phyloP scores from a whole-genome alignment of 108 stramenopile genomes.

The Conticribra guillardii region DNA sequence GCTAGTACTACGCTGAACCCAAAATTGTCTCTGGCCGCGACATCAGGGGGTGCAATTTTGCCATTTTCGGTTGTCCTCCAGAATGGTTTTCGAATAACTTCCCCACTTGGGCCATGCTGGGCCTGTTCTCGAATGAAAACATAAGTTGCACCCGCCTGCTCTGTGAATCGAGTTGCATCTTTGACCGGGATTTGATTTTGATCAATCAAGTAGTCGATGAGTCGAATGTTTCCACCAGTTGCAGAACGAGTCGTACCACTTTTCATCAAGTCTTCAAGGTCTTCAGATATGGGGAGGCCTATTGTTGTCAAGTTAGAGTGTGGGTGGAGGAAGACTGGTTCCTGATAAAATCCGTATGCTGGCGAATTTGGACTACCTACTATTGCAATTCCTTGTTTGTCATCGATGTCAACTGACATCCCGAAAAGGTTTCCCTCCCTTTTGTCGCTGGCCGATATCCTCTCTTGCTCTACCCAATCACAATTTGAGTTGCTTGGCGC shows the following conservation, averaged over 20 bases:
- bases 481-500: constrained; percentile 50
- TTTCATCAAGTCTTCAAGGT: constrained; percentile 30
- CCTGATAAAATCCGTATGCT: constrained; percentile 47
- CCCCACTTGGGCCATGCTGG: constrained; percentile 29
- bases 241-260: constrained; percentile 33
- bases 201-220: constrained; percentile 33
- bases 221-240: constrained; percentile 34
- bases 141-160: constrained; percentile 72
- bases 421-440: constrained; percentile 66
- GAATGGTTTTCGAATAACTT: constrained; percentile 19
- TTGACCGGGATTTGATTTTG: constrained; percentile 10
- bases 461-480: constrained; percentile 58
- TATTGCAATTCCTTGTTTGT: constrained; percentile 58
- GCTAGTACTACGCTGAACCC: constrained; percentile 50
- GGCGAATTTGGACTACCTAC: constrained; percentile 58
- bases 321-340: constrained; percentile 37
- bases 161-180: constrained; percentile 29
- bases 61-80: constrained; percentile 61
- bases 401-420: constrained; percentile 53
- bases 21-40: constrained; percentile 59
- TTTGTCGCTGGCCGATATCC: constrained; percentile 71
- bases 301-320: constrained; percentile 35
- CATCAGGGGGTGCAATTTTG: constrained; percentile 67
- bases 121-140: constrained; percentile 57
- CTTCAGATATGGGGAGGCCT: constrained; percentile 14